Conservation (phyloP, 75 land plant species). For the Selaginella moellendorffii region DNA sequence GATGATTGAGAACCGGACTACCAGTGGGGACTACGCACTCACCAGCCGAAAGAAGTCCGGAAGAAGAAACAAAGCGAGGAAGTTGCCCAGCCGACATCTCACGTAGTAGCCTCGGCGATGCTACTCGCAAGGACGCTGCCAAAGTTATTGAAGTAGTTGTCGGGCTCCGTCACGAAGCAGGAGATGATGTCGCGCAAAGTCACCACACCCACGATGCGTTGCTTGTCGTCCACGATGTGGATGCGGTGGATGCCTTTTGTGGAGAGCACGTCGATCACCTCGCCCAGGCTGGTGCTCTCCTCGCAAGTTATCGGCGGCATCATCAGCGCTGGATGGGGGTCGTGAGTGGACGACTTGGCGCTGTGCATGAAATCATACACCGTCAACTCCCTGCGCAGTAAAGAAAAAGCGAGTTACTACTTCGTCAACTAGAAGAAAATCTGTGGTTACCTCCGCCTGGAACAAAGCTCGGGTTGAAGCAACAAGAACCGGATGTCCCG, state of each 20-base stretch:
- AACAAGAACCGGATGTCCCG: slow-evolving; percentile 69
- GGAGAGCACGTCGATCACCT: slow-evolving; percentile 53
- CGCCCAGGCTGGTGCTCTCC: slow-evolving; percentile 34
- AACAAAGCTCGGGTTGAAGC: slow-evolving; percentile 59
- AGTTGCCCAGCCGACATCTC: no score
- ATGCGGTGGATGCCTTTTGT: slow-evolving; percentile 53
- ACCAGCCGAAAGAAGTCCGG: no score
- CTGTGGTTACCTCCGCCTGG: slow-evolving; percentile 53
- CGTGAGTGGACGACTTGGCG: slow-evolving; percentile 17
- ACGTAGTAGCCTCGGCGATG: no score
- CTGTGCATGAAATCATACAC: slow-evolving; percentile 55
- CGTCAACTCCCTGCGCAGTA: slow-evolving; percentile 52
- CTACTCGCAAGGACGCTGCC: no score
- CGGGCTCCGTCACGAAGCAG: slow-evolving; percentile 74
- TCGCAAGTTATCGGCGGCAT: slow-evolving; percentile 56
- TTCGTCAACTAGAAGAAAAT: neutral
- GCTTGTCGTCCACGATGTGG: slow-evolving; percentile 39
- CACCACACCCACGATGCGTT: slow-evolving; percentile 51
- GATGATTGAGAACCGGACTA: no score
- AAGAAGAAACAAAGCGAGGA: no score
- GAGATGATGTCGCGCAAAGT: slow-evolving; percentile 84
- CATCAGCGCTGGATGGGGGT: slow-evolving; percentile 14
- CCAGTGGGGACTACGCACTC: no score
- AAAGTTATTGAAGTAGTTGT: slow-evolving; percentile 37
- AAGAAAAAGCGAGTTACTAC: neutral